phyloP scores from a whole-genome alignment of 208 protist genomes.

The Leishmania arabica region DNA sequence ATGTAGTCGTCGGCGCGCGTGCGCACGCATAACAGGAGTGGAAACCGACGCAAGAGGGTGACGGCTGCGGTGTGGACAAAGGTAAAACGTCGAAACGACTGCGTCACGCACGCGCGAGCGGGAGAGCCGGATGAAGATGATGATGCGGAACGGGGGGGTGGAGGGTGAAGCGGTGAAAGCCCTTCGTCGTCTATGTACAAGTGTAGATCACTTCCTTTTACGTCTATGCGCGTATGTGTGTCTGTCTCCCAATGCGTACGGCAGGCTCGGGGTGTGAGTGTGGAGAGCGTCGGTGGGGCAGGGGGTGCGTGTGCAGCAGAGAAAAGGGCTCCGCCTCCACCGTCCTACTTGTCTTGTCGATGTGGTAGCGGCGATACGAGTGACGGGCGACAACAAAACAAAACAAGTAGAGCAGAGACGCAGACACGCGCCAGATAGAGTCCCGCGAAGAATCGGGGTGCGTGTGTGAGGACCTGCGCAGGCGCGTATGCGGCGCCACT shows the following conservation, averaged over 20 bases:
- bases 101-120: not conserved
- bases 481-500: not conserved
- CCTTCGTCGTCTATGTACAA: not conserved
- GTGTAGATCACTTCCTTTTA: not conserved
- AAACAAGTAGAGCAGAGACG: not conserved
- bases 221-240: not conserved
- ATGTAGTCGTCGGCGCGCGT: not conserved
- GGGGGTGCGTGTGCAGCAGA: not conserved
- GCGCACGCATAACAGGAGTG: not conserved
- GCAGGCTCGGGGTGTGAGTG: not conserved
- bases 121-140: not conserved
- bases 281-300: not conserved
- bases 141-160: not conserved
- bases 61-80: no score
- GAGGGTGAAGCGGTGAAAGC: not conserved
- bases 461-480: not conserved
- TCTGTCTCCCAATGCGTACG: not conserved
- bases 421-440: not conserved
- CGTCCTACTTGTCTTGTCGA: not conserved
- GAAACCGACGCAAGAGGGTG: not conserved
- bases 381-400: not conserved
- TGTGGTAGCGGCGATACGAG: not conserved
- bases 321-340: not conserved
- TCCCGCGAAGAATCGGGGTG: not conserved
- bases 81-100: not conserved